These are phyloP conservation scores for Exophiala dermatitidis DNA, from an alignment of 2,329 filamentous ascomycete species.

Conservation along the genomic window DNA sequence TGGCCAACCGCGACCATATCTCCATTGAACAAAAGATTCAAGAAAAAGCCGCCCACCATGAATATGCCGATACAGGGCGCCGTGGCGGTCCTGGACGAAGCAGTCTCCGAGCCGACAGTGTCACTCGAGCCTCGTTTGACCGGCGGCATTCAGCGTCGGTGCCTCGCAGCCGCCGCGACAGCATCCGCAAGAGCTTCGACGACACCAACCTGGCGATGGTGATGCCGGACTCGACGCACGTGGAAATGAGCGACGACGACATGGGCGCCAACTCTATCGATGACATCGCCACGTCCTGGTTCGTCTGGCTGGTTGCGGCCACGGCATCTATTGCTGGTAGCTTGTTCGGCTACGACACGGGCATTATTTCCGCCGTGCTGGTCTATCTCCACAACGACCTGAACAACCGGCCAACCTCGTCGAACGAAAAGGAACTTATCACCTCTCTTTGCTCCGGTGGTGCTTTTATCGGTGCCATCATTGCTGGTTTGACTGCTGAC, in stretches of 20 bases:
- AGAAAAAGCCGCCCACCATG: conserved; percentile 3
- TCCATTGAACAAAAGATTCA: conserved; percentile 10
- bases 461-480: conserved; percentile 49
- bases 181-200: conserved; percentile 18
- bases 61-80: neutral
- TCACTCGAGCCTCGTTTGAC: conserved; percentile 8
- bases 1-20: conserved; percentile 14
- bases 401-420: conserved; percentile 43
- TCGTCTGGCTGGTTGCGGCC: conserved; percentile 51
- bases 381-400: conserved; percentile 49
- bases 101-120: conserved; percentile 9
- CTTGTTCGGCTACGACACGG: conserved; percentile 58
- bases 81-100: neutral
- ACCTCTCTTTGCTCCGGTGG: conserved; percentile 52
- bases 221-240: conserved; percentile 28
- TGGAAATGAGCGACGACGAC: conserved; percentile 23
- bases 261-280: conserved; percentile 30
- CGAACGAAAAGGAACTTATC: conserved; percentile 52
- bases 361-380: conserved; percentile 55
- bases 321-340: conserved; percentile 53
- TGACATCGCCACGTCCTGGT: conserved; percentile 36
- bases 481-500: conserved; percentile 48
- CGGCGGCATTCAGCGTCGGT: conserved; percentile 8
- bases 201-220: conserved; percentile 16
- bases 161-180: conserved; percentile 5